Conservation (phyloP, 2,329 filamentous ascomycete genomes). For the Cercospora citrullina region DNA sequence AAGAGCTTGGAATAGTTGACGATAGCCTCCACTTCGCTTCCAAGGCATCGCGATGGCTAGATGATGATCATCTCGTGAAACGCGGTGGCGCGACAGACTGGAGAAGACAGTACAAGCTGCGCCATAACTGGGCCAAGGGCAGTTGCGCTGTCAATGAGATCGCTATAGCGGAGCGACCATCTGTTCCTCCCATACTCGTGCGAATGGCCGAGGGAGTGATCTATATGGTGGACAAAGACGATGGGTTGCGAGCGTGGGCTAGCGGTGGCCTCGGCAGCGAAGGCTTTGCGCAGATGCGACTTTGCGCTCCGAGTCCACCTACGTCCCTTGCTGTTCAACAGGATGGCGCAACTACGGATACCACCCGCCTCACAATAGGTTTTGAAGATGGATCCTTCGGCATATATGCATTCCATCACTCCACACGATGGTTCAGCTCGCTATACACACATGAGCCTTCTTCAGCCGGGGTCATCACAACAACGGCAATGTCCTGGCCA, state of each 20-base stretch:
- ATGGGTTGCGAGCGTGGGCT: conserved; percentile 77
- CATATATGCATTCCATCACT: conserved; percentile 62
- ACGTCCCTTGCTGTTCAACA: conserved; percentile 66
- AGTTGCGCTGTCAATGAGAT: conserved; percentile 79
- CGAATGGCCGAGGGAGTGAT: conserved; percentile 76
- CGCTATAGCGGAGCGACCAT: conserved; percentile 55
- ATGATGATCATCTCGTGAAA: conserved; percentile 59
- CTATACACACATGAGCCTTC: conserved; percentile 63
- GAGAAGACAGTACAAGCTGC: conserved; percentile 84
- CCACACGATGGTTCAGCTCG: conserved; percentile 46
- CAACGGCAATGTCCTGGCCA: conserved; percentile 70
- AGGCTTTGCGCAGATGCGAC: conserved; percentile 55
- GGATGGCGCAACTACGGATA: conserved; percentile 37
- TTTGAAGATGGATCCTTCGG: conserved; percentile 71
- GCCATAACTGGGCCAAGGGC: conserved; percentile 88
- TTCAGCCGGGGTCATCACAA: conserved; percentile 63
- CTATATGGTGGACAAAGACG: conserved; percentile 68
- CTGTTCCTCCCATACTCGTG: conserved; percentile 66
- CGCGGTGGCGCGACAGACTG: conserved; percentile 63
- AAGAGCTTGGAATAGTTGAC: conserved; percentile 40
- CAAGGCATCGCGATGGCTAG: conserved; percentile 60
- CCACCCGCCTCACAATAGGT: conserved; percentile 59
- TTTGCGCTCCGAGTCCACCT: conserved; percentile 44
- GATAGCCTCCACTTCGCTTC: conserved; percentile 54
- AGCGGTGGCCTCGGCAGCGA: conserved; percentile 57